phyloP scores from a whole-genome alignment of 495 filamentous ascomycete genomes.

The Penicillium silybi region DNA sequence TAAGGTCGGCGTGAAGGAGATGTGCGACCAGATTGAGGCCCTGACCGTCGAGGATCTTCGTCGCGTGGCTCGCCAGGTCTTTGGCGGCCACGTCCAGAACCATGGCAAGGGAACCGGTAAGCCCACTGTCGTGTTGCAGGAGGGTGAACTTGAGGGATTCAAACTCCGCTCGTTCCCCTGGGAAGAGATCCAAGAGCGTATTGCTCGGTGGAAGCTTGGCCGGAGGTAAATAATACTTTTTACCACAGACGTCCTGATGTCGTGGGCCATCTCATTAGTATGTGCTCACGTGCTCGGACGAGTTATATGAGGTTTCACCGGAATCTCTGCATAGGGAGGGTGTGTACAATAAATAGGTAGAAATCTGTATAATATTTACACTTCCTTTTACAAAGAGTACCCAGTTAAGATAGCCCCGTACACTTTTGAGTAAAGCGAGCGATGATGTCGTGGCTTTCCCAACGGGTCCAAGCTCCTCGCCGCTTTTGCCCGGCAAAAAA shows the following conservation, averaged over 20 bases:
- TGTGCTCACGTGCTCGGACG: constrained; percentile 1
- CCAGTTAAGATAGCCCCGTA: background rate
- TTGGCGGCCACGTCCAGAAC: constrained; percentile 75
- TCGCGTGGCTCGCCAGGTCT: constrained; percentile 75
- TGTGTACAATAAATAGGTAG: constrained; percentile 24
- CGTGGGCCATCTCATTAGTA: background rate
- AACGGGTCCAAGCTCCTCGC: constrained; percentile 33
- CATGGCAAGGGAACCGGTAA: constrained; percentile 75
- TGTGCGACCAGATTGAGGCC: constrained; percentile 81
- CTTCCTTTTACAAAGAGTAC: background rate
- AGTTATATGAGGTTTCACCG: constrained; percentile 1
- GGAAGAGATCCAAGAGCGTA: constrained; percentile 83
- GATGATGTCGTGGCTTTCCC: constrained; percentile 15
- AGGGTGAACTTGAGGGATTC: constrained; percentile 50
- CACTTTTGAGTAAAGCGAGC: background rate
- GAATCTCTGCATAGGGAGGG: constrained; percentile 7
- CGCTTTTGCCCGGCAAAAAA: constrained; percentile 48
- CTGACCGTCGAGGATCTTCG: constrained; percentile 79
- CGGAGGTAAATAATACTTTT: constrained; percentile 44
- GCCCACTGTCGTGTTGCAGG: constrained; percentile 93
- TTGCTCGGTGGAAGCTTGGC: constrained; percentile 80
- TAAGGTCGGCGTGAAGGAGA: constrained; percentile 87
- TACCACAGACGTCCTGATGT: background rate
- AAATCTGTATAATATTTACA: constrained; percentile 24
- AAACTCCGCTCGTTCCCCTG: constrained; percentile 59